A percentile compares a stretch with the other conserved stretches of the same genome.
phyloP scores from a whole-genome alignment of 2,329 filamentous ascomycete species.

The Cladosporium cucumerinum region DNA sequence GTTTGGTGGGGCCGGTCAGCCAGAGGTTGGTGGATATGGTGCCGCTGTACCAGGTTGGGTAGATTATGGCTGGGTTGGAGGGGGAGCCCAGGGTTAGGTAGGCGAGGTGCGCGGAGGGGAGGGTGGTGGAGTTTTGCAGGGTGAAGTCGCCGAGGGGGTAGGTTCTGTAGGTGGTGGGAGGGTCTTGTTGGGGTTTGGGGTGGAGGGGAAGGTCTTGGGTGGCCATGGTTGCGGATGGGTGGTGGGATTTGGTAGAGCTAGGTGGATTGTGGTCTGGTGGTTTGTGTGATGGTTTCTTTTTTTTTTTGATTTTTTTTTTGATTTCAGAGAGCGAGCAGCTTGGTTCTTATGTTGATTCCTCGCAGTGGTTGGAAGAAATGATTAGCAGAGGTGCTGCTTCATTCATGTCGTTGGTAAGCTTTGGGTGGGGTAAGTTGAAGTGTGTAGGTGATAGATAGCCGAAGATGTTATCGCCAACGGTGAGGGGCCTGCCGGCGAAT shows the following conservation, averaged over 20 bases:
- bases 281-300: not conserved
- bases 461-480: not conserved
- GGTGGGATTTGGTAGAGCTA: not conserved
- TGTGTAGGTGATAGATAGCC: not conserved
- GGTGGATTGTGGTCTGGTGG: not conserved
- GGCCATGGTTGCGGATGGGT: not conserved
- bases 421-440: not conserved
- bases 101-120: conserved; percentile 65
- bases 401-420: not conserved
- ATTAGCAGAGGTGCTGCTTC: not conserved
- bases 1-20: conserved; percentile 65
- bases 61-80: conserved; percentile 64
- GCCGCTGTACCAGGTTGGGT: conserved; percentile 74
- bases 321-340: not conserved
- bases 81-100: conserved; percentile 72
- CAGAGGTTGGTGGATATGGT: conserved; percentile 69
- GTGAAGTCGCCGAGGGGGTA: conserved; percentile 46
- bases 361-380: not conserved
- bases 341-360: not conserved
- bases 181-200: not conserved
- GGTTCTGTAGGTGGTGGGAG: conserved; percentile 37
- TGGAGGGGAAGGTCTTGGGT: not conserved
- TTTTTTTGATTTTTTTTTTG: no score
- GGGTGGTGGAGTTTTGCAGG: conserved; percentile 61
- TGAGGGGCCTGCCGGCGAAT: not conserved